Base-by-base conservation (phyloP, 2,329 filamentous ascomycete species). In the Aspergillus hiratsukae region DNA sequence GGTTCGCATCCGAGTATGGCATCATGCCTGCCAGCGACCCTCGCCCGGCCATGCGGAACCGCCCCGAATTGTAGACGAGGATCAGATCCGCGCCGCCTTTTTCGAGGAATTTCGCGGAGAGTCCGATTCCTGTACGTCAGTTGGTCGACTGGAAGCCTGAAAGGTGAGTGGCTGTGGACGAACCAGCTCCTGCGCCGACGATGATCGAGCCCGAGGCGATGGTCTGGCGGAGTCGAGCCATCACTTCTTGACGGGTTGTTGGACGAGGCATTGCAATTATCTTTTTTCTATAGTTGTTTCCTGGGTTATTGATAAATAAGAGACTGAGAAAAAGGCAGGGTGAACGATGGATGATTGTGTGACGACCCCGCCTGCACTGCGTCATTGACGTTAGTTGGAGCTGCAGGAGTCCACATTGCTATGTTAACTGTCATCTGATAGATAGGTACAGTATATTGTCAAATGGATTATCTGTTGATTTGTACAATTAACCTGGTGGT, bases 1-100 rank as follows among this genome's bases (percentile, higher is more conserved):
- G 82, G 64, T 89, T 89, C 4, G 87, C 86, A 66, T 89, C 86
- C 3, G 84, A 83, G 66, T 87, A 89, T 0, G 87, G 86, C 85
- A 89, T 87, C 51, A 89, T 71, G 0, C 87, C 87, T 0, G 87
- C 86, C 10, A 89, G 72, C 0, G 85, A 88, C 0, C 87, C 87
- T 45, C 84, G 77, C 0, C 87, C 87, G 0, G 86, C 87, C 87
- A 90, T 90, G 9, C 87, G 83, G 68, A 87, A 90, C 3, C 87
- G 81, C 0, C 87, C 87, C 40, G 83, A 86, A 70, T 89, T 89
- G 76, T 89, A 89, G 63, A 89, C 81, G 59, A 89, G 84, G 65
- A 90, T 88, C 45, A 90, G 75, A 64, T 89, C 86, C 14, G 81
- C 84, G 58, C 86, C 85, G 40, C 87, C 87, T 48, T 80, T 79